A percentile compares a stretch with the other conserved stretches of the same genome.
Evolutionary conservation across 225 moss, liverwort and hornwort species (phyloP).

Genomic region (Bryoerythrophyllum caledonicum): DNA sequence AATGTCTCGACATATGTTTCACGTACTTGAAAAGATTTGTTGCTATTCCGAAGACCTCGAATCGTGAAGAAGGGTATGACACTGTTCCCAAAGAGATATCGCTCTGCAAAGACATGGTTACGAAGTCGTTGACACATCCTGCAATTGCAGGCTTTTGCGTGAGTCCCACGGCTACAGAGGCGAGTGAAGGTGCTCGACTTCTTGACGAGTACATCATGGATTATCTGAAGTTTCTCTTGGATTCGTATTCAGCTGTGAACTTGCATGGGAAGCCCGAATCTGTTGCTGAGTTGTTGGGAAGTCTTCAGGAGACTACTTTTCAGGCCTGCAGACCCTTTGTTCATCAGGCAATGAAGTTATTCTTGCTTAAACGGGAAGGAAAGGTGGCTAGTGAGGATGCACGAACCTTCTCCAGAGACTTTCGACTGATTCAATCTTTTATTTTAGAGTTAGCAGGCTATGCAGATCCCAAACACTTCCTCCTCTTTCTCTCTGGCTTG

Average conservation of each 20-base stretch:
- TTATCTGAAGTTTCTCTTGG: slow-evolving; percentile 58
- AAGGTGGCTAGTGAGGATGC: slow-evolving; percentile 33
- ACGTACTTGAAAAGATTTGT: slow-evolving; percentile 40
- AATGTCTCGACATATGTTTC: slow-evolving; percentile 51
- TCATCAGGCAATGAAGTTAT: slow-evolving; percentile 53
- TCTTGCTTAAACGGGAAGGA: slow-evolving; percentile 35
- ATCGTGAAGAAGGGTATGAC: slow-evolving; percentile 25
- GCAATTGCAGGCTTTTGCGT: slow-evolving; percentile 37
- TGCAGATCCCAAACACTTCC: slow-evolving; percentile 49
- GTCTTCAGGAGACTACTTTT: slow-evolving; percentile 44
- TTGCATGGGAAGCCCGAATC: slow-evolving; percentile 26
- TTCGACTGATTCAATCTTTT: slow-evolving; percentile 57
- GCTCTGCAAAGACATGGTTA: slow-evolving; percentile 37
- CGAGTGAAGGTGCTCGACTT: slow-evolving; percentile 33
- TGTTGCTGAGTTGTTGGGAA: slow-evolving; percentile 34
- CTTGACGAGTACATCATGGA: slow-evolving; percentile 62
- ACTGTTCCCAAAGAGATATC: slow-evolving; percentile 25
- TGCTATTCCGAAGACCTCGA: slow-evolving; percentile 18
- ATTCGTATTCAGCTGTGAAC: slow-evolving; percentile 36
- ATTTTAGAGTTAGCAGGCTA: slow-evolving; percentile 55
- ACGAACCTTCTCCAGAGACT: slow-evolving; percentile 26
- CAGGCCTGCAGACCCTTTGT: slow-evolving; percentile 50
- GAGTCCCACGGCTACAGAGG: slow-evolving; percentile 24
- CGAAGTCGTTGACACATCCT: slow-evolving; percentile 53
- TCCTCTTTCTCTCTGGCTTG: slow-evolving; percentile 56